Evolutionary conservation across 495 filamentous ascomycete species (phyloP), one percentile per base, ranked within the genome.

Genomic region (Glarea lozoyensis): DNA sequence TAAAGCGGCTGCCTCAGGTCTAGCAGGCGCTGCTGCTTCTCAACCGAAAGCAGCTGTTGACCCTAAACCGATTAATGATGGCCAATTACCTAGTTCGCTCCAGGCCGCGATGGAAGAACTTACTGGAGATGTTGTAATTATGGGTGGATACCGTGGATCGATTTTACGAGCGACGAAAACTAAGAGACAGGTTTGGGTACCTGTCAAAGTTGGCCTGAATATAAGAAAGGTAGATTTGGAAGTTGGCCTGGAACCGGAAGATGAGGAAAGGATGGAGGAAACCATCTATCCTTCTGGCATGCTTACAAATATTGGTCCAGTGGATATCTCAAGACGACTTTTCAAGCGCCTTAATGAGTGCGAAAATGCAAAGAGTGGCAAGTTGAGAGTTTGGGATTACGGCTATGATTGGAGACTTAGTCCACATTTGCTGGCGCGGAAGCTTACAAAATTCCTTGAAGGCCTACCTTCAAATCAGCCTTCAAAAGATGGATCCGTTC

Each of bases 381-480:
- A 73, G 45, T 65, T 96, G 1, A 70, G 88, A 29, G 77, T 96
- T 2, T 83, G 84, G 61, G 81, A 96, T 48, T 98, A 92, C 53
- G 88, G 92, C 22, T 98, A 94, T 56, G 90, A 98, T 59, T 98
- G 90, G 90, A 76, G 92, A 21, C 65, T 98, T 41, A 87, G 84
- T 46, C 92, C 92, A 1, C 74, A 84, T 53, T 63, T 90, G 1
- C 72, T 93, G 2, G 86, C 83, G 1, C 64, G 68, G 9, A 73
- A 73, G 37, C 63, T 98, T 4, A 73, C 82, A 20, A 56, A 67
- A 22, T 95, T 83, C 48, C 65, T 98, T 11, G 78, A 86, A 58
- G 67, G 61, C 4, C 65, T 98, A 2, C 84, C 78, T 1, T 89
- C 78, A 31, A 95, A 96, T 60, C 60, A 71, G 18, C 64, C 72